These are phyloP conservation scores for Deakozyma indianensis DNA, from an alignment of 805 yeast species.

Conservation along the genomic window DNA sequence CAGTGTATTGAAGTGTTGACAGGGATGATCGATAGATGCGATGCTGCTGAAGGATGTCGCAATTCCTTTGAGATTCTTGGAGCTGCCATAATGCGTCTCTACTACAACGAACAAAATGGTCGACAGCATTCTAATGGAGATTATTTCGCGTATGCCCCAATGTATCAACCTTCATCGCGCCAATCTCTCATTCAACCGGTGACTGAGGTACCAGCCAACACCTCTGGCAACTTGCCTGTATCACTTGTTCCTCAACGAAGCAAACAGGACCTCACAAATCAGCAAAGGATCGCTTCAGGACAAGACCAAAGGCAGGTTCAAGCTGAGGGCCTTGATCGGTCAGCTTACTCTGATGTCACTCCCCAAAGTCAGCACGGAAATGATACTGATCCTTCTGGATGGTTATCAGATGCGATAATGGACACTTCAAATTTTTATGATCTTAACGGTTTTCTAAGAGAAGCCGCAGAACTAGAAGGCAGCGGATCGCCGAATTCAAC, in stretches of 20 bases:
- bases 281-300: background rate
- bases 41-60: slow-evolving; percentile 60
- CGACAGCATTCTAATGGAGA: slow-evolving; percentile 1
- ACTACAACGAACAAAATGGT: slow-evolving; percentile 14
- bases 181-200: slow-evolving; percentile 1
- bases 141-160: background rate
- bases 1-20: slow-evolving; percentile 37
- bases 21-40: slow-evolving; percentile 54
- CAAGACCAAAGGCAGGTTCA: background rate
- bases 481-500: slow-evolving; percentile 6
- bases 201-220: background rate
- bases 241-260: slow-evolving; percentile 1
- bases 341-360: slow-evolving; percentile 4
- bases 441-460: slow-evolving; percentile 13
- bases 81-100: slow-evolving; percentile 51
- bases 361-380: slow-evolving; percentile 9
- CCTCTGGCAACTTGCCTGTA: background rate
- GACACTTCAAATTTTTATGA: slow-evolving; percentile 5
- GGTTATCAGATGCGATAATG: background rate
- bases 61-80: slow-evolving; percentile 59
- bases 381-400: background rate
- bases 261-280: slow-evolving; percentile 7
- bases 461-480: slow-evolving; percentile 13
- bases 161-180: background rate
- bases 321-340: background rate